Percentiles rank a stretch among this genome's conserved stretches.
phyloP scores from a whole-genome alignment of 2,329 filamentous ascomycete species.

The Fulvia fulva region DNA sequence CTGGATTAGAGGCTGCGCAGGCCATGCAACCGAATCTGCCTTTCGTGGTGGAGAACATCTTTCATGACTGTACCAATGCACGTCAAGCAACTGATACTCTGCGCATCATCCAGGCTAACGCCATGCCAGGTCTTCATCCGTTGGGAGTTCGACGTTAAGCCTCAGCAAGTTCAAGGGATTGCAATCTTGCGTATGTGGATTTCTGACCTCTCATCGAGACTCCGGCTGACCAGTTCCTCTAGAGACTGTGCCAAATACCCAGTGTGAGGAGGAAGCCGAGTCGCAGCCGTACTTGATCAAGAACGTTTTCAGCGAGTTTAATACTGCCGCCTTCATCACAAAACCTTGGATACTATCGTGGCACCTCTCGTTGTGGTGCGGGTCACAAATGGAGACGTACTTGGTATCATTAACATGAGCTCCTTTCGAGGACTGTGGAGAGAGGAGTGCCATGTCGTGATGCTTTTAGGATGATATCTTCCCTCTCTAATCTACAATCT shows the following conservation, averaged over 20 bases:
- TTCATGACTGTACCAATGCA: slow-evolving; percentile 24
- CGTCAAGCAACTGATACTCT: background rate
- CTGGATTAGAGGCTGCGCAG: slow-evolving; percentile 23
- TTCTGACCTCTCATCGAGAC: background rate
- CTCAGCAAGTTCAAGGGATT: slow-evolving; percentile 25
- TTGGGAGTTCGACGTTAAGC: slow-evolving; percentile 23
- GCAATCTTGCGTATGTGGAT: slow-evolving; percentile 12
- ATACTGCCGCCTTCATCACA: slow-evolving; percentile 17
- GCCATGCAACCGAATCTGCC: slow-evolving; percentile 25
- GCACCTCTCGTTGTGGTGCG: slow-evolving; percentile 3
- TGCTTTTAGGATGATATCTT: too few species aligned
- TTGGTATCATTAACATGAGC: too few species aligned
- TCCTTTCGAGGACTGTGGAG: too few species aligned
- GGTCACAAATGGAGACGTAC: too few species aligned
- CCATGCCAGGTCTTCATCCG: slow-evolving; percentile 15
- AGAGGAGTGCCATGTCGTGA: too few species aligned
- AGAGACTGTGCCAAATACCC: slow-evolving; percentile 7
- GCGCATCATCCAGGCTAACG: background rate
- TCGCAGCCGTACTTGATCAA: slow-evolving; percentile 25
- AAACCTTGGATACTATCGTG: slow-evolving; percentile 4
- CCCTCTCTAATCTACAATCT: too few species aligned
- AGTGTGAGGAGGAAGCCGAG: background rate
- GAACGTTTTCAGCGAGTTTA: slow-evolving; percentile 26
- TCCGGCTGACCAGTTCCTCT: background rate
- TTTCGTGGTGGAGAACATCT: slow-evolving; percentile 25